Percentiles rank a stretch among this genome's conserved stretches.
These are phyloP conservation scores for Atalantia buxifolia DNA, from an alignment of 345 rosid species.

Conservation along the genomic window DNA sequence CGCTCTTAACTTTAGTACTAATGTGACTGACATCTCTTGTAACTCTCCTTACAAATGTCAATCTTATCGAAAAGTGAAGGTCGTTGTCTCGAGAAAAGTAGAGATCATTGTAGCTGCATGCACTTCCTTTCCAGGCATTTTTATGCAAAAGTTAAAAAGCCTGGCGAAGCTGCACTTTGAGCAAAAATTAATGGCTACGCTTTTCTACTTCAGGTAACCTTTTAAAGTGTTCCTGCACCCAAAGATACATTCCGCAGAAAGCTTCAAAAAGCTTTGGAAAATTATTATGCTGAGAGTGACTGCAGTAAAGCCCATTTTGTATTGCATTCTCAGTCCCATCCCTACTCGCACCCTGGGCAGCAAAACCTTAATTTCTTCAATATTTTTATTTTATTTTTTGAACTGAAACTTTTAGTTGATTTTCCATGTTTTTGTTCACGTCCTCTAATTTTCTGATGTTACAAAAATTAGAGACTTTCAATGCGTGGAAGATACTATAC, in stretches of 20 bases:
- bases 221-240: neutral
- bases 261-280: neutral
- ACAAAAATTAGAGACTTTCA: too few relatives aligned
- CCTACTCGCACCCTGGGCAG: neutral
- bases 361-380: neutral
- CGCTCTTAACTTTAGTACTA: neutral
- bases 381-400: too few relatives aligned
- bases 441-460: too few relatives aligned
- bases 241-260: neutral
- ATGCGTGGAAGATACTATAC: too few relatives aligned
- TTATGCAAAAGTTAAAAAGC: neutral
- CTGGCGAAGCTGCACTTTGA: conserved; percentile 12
- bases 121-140: conserved; percentile 9
- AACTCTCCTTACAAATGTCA: conserved; percentile 15
- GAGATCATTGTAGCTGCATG: conserved; percentile 18
- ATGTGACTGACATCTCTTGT: neutral
- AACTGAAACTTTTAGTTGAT: too few relatives aligned
- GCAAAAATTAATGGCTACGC: neutral
- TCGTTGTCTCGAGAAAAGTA: conserved; percentile 1
- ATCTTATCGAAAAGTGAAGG: neutral
- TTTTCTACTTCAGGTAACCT: neutral
- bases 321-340: too few relatives aligned
- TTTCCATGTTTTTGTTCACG: neutral
- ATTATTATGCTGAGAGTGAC: too few relatives aligned
- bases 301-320: too few relatives aligned